Percentiles rank a stretch among this genome's conserved stretches.
phyloP scores from a whole-genome alignment of 768 basidiomycete species.

The Lanmaoa pseudosensibilis region DNA sequence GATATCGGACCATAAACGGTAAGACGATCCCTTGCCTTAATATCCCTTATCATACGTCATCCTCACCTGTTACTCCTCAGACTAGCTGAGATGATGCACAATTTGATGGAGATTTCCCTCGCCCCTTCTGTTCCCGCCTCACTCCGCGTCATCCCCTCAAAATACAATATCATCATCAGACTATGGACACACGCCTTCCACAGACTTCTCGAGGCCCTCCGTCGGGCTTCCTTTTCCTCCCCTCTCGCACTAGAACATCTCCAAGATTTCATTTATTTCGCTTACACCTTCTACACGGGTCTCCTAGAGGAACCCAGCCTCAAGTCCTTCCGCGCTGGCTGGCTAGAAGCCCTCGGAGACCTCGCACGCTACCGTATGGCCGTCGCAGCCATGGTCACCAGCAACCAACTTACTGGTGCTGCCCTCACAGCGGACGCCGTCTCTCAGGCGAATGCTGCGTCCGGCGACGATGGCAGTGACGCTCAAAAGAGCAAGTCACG shows the following conservation, averaged over 20 bases:
- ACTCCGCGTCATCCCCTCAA: conserved; percentile 82
- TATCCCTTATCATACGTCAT: background rate
- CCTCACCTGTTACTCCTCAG: conserved; percentile 42
- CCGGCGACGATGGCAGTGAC: conserved; percentile 20
- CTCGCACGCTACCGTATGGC: conserved; percentile 94
- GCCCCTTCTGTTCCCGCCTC: conserved; percentile 88
- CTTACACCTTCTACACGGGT: conserved; percentile 91
- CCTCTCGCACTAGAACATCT: conserved; percentile 81
- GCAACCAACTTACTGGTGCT: conserved; percentile 41
- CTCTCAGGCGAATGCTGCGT: conserved; percentile 42
- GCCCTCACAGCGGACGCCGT: conserved; percentile 59
- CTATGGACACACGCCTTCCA: conserved; percentile 93
- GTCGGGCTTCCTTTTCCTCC: conserved; percentile 73
- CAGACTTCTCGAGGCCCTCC: conserved; percentile 85
- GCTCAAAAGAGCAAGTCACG: conserved; percentile 40
- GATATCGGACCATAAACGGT: conserved; percentile 84
- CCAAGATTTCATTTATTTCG: conserved; percentile 92
- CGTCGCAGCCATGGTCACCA: conserved; percentile 81
- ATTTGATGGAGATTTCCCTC: conserved; percentile 80
- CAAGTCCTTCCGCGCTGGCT: conserved; percentile 68
- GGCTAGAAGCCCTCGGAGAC: conserved; percentile 97
- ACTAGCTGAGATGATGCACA: conserved; percentile 87
- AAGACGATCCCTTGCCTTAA: conserved; percentile 28
- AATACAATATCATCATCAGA: conserved; percentile 93
- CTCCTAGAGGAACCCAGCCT: conserved; percentile 82